phyloP scores from a whole-genome alignment of 2,329 filamentous ascomycete genomes.

The Fusarium sp. region DNA sequence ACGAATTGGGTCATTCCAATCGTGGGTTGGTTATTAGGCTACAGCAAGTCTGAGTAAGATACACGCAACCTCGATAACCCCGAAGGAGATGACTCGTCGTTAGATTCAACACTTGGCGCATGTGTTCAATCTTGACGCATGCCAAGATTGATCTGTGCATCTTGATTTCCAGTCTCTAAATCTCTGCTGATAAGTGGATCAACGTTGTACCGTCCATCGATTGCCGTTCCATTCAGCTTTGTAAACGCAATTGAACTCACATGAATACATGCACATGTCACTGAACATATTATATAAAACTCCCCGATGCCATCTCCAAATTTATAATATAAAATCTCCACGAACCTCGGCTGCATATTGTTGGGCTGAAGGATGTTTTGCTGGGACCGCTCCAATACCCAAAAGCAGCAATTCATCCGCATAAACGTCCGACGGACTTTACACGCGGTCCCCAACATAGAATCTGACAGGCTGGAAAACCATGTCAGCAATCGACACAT shows the following conservation, averaged over 20 bases:
- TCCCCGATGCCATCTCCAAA: not conserved
- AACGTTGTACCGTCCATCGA: not conserved
- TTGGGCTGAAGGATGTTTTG: slow-evolving; percentile 8
- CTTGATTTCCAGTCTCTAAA: not conserved
- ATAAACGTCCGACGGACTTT: slow-evolving; percentile 19
- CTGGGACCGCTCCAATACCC: slow-evolving; percentile 7
- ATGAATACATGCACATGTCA: not conserved
- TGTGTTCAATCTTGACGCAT: not conserved
- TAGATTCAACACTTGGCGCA: not conserved
- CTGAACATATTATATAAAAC: not conserved
- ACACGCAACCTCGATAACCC: not conserved
- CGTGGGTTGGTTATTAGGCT: not conserved
- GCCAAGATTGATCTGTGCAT: not conserved
- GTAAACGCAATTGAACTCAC: not conserved
- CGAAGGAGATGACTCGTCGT: not conserved
- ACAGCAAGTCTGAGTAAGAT: not conserved
- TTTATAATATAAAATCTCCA: not conserved
- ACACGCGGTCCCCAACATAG: not conserved
- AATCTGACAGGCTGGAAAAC: slow-evolving; percentile 1
- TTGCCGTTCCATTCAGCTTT: not conserved
- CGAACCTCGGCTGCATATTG: slow-evolving; percentile 3
- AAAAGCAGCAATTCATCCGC: slow-evolving; percentile 16
- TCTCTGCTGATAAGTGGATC: not conserved
- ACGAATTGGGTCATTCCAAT: not conserved
- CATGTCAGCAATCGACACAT: slow-evolving; percentile 4